Evolutionary conservation across 106 monocot species (phyloP).

Genomic region (Cymbidium sinense): DNA sequence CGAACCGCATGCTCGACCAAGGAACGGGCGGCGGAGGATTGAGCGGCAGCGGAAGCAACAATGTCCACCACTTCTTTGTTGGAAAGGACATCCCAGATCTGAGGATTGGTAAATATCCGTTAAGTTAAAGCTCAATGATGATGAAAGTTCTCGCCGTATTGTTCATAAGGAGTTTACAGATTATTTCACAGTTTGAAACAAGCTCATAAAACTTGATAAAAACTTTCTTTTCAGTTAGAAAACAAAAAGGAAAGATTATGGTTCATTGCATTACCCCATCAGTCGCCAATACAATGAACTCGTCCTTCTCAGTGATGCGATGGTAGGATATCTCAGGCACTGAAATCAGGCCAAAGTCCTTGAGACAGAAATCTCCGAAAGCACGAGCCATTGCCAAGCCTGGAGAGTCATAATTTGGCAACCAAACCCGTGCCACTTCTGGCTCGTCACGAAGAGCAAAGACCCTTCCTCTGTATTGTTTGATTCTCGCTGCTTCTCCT

Average conservation of each 20-base stretch:
- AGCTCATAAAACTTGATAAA: neutral
- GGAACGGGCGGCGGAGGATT: slow-evolving; percentile 31
- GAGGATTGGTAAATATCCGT: neutral
- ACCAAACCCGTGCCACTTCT: slow-evolving; percentile 61
- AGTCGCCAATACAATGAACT: slow-evolving; percentile 59
- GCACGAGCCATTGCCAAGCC: slow-evolving; percentile 73
- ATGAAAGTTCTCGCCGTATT: neutral
- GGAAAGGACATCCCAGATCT: slow-evolving; percentile 58
- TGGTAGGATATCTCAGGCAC: slow-evolving; percentile 53
- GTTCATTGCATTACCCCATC: slow-evolving; percentile 46
- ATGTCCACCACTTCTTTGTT: slow-evolving; percentile 42
- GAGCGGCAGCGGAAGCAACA: slow-evolving; percentile 30
- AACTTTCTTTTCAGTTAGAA: neutral
- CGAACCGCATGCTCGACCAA: slow-evolving; percentile 37
- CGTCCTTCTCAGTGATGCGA: slow-evolving; percentile 42
- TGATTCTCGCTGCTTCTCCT: slow-evolving; percentile 73
- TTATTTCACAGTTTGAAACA: neutral
- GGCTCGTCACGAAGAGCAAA: slow-evolving; percentile 70
- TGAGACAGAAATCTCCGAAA: slow-evolving; percentile 72
- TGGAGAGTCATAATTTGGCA: slow-evolving; percentile 55
- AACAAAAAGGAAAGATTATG: neutral
- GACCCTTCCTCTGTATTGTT: slow-evolving; percentile 45
- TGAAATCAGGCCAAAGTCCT: slow-evolving; percentile 32
- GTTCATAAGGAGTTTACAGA: neutral
- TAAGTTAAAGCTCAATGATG: neutral